These are phyloP conservation scores for Cardamine resedifolia DNA, from an alignment of 345 rosid genomes.

Conservation along the genomic window DNA sequence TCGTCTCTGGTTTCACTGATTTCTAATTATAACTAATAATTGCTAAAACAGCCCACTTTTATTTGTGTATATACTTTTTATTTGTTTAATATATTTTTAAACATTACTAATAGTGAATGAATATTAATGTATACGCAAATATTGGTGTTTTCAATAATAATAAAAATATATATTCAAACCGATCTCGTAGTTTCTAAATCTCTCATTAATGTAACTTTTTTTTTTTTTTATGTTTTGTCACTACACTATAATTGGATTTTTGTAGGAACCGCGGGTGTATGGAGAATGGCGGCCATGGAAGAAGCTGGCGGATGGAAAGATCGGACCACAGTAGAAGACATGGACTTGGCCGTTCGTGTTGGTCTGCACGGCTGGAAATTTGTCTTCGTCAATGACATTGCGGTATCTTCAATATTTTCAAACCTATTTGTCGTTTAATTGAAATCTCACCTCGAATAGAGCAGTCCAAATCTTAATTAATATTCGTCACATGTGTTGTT, in stretches of 20 bases:
- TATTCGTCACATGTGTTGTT: conserved; percentile 29
- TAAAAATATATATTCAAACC: neutral
- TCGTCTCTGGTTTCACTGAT: neutral
- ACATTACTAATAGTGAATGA: neutral
- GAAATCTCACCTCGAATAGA: conserved; percentile 6
- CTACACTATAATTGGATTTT: neutral
- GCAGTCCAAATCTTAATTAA: conserved; percentile 7
- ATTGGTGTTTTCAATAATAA: neutral
- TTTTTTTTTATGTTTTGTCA: neutral
- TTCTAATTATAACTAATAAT: neutral
- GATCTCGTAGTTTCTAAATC: neutral
- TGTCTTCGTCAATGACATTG: conserved; percentile 78
- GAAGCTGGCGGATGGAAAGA: conserved; percentile 99
- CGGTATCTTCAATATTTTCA: conserved; percentile 40
- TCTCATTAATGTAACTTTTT: neutral
- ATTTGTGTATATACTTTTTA: too few species aligned
- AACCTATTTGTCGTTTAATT: neutral
- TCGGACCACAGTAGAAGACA: conserved; percentile 95
- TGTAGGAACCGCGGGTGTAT: conserved; percentile 91
- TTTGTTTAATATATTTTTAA: too few species aligned
- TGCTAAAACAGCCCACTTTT: neutral
- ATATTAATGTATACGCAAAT: neutral
- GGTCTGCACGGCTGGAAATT: conserved; percentile 97
- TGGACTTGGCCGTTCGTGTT: conserved; percentile 96
- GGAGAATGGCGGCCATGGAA: conserved; percentile 94